Evolutionary conservation across 345 rosid genomes (phyloP).

Genomic region (Arabis hirsuta): DNA sequence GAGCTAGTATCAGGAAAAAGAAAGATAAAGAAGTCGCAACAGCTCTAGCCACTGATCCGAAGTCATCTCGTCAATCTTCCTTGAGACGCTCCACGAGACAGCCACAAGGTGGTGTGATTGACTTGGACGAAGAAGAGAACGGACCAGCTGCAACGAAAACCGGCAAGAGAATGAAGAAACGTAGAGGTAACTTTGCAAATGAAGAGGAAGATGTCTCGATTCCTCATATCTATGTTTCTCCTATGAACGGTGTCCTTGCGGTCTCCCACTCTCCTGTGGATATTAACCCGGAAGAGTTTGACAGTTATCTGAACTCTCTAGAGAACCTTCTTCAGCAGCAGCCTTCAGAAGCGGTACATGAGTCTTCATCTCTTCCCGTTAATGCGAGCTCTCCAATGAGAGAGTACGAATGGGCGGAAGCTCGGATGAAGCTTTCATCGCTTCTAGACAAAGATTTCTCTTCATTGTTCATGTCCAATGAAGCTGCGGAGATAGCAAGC

Average conservation of each 20-base stretch:
- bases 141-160: conserved; percentile 21
- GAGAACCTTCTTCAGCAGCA: conserved; percentile 63
- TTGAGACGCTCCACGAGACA: conserved; percentile 31
- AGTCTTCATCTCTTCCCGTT: conserved; percentile 22
- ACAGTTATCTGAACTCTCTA: conserved; percentile 61
- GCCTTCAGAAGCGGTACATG: conserved; percentile 34
- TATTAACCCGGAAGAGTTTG: conserved; percentile 62
- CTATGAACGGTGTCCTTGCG: conserved; percentile 39
- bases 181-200: conserved; percentile 27
- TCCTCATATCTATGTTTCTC: conserved; percentile 47
- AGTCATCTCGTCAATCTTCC: conserved; percentile 37
- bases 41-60: conserved; percentile 37
- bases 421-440: conserved; percentile 59
- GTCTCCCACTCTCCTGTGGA: conserved; percentile 40
- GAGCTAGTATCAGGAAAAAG: conserved; percentile 44
- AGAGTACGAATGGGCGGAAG: conserved; percentile 58
- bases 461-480: conserved; percentile 51
- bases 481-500: conserved; percentile 50
- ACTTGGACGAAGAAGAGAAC: conserved; percentile 29
- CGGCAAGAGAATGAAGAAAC: conserved; percentile 27
- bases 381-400: conserved; percentile 29
- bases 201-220: conserved; percentile 33
- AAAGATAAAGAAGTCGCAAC: conserved; percentile 32
- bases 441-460: conserved; percentile 64
- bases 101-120: conserved; percentile 38